phyloP scores from a whole-genome alignment of 2,329 filamentous ascomycete genomes.

The Hypomyces rosellus region DNA sequence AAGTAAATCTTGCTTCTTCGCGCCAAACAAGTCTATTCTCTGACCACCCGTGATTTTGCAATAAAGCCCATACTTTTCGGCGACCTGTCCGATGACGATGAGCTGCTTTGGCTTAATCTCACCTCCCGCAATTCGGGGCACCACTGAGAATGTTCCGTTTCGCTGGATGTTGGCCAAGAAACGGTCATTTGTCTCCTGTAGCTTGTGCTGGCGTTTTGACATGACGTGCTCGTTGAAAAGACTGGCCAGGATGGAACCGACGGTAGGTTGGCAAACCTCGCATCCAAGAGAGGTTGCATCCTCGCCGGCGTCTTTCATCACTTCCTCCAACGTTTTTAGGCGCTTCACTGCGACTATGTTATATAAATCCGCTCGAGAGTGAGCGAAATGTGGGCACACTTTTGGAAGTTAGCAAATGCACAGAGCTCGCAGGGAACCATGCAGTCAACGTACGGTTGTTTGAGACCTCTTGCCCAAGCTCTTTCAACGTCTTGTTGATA shows the following conservation, averaged over 20 bases:
- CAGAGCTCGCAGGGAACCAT: too few relatives aligned
- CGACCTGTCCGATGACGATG: slow-evolving; percentile 75
- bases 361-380: slow-evolving; percentile 83
- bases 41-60: slow-evolving; percentile 91
- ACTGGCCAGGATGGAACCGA: slow-evolving; percentile 74
- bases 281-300: slow-evolving; percentile 69
- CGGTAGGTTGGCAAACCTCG: slow-evolving; percentile 77
- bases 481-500: slow-evolving; percentile 82
- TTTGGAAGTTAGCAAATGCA: too few relatives aligned
- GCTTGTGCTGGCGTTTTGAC: slow-evolving; percentile 57
- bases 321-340: slow-evolving; percentile 62
- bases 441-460: slow-evolving; percentile 65
- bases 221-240: slow-evolving; percentile 82
- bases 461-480: slow-evolving; percentile 79
- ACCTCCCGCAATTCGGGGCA: slow-evolving; percentile 75
- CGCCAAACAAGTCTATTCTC: slow-evolving; percentile 89
- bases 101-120: slow-evolving; percentile 86
- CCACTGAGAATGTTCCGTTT: slow-evolving; percentile 84
- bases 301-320: slow-evolving; percentile 74
- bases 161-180: slow-evolving; percentile 87
- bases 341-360: slow-evolving; percentile 81
- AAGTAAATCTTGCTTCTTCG: slow-evolving; percentile 77
- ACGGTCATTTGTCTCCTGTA: slow-evolving; percentile 87
- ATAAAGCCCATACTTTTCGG: slow-evolving; percentile 77
- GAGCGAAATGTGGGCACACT: slow-evolving; percentile 75